Percentiles rank a stretch among this genome's conserved stretches.
These are phyloP conservation scores for Pezicula radicicola DNA, from an alignment of 2,329 filamentous ascomycete genomes.

Conservation along the genomic window DNA sequence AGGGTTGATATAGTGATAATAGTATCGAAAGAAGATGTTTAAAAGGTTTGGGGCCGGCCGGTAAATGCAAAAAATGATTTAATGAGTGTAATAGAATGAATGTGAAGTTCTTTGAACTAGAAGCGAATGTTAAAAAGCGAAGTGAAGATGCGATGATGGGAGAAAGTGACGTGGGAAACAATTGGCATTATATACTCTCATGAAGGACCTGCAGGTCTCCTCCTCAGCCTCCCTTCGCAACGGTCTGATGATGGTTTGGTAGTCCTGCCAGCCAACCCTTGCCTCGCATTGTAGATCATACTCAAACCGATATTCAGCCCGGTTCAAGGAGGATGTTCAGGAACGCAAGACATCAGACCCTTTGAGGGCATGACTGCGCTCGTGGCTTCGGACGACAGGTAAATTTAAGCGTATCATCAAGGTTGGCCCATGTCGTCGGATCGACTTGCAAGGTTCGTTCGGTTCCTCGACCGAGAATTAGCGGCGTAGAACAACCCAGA, in stretches of 20 bases:
- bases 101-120: neutral
- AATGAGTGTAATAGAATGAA: constrained; percentile 1
- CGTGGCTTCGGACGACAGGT: neutral
- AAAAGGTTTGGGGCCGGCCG: constrained; percentile 18
- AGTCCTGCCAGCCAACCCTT: neutral
- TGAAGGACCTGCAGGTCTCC: neutral
- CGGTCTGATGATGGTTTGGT: neutral
- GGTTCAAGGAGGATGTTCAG: no score
- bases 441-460: neutral
- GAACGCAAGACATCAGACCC: neutral
- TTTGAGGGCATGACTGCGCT: neutral
- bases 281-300: neutral
- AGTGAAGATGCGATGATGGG: neutral
- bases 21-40: constrained; percentile 9
- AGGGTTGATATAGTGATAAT: constrained; percentile 6
- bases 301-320: neutral
- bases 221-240: neutral
- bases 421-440: neutral
- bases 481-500: neutral
- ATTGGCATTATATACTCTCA: neutral
- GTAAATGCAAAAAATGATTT: neutral
- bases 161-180: neutral
- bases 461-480: neutral
- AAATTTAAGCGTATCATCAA: neutral
- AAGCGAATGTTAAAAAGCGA: neutral